phyloP scores from a whole-genome alignment of 2,329 filamentous ascomycete genomes.

The Bipolaris bicolor region DNA sequence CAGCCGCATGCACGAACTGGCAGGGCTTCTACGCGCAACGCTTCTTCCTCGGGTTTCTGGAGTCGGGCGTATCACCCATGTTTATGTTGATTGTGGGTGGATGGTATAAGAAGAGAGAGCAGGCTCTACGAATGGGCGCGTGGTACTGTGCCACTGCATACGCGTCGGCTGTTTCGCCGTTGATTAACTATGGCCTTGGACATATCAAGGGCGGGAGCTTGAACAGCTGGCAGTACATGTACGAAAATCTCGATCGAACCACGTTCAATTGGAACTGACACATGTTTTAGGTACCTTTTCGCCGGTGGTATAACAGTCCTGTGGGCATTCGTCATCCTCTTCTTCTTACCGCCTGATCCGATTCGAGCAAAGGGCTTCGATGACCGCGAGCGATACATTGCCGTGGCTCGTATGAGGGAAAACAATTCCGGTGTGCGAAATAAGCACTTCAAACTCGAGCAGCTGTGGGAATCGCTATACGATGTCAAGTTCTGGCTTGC shows the following conservation, averaged over 20 bases:
- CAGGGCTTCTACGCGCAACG: neutral
- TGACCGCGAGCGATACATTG: neutral
- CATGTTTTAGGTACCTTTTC: neutral
- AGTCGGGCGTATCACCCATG: neutral
- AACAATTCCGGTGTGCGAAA: slow-evolving; percentile 1
- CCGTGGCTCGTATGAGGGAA: neutral
- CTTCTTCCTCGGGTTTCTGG: neutral
- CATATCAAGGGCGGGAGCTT: neutral
- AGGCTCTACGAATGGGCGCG: neutral
- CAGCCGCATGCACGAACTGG: neutral
- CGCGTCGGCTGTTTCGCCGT: neutral
- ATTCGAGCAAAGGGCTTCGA: neutral
- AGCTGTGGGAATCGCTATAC: neutral
- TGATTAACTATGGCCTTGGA: neutral
- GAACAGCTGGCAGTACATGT: neutral
- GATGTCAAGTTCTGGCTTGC: neutral
- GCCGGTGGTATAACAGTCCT: neutral
- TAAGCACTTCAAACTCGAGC: neutral
- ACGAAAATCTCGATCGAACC: neutral
- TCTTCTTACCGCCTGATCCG: neutral
- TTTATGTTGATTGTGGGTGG: neutral
- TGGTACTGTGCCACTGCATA: neutral
- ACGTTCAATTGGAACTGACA: neutral
- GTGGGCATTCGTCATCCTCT: neutral
- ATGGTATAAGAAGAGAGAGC: neutral